Conservation (phyloP, 371 early-diverging fungal genomes). For the Mortierella sp. region DNA sequence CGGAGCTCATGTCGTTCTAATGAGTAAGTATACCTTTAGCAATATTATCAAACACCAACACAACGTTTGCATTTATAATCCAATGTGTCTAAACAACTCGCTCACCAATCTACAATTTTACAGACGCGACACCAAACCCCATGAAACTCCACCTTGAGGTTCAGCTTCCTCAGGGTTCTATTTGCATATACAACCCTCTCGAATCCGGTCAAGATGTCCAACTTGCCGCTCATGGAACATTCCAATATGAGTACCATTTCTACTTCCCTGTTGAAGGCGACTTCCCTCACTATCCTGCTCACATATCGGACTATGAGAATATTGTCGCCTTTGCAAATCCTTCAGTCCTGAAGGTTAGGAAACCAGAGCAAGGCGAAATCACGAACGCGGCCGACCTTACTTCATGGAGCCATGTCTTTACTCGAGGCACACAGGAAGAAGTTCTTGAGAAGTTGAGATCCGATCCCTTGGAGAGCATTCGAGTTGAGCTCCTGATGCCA, state of each 20-base stretch:
- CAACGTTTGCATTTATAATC: not conserved
- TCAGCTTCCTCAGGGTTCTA: slow-evolving; percentile 43
- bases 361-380: not conserved
- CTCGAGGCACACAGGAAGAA: slow-evolving; percentile 29
- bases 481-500: slow-evolving; percentile 36
- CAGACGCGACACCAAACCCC: slow-evolving; percentile 49
- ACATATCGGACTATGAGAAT: slow-evolving; percentile 52
- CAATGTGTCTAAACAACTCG: not conserved
- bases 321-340: slow-evolving; percentile 44
- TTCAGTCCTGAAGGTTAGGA: slow-evolving; percentile 27
- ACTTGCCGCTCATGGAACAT: slow-evolving; percentile 32
- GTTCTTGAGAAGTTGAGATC: slow-evolving; percentile 45
- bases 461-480: slow-evolving; percentile 28
- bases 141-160: slow-evolving; percentile 46
- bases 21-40: slow-evolving; percentile 30
- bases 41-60: not conserved
- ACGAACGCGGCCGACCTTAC: slow-evolving; percentile 18
- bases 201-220: slow-evolving; percentile 35
- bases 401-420: slow-evolving; percentile 32
- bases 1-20: slow-evolving; percentile 46
- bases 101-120: not conserved
- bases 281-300: slow-evolving; percentile 61
- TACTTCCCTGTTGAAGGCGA: slow-evolving; percentile 68
- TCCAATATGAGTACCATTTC: slow-evolving; percentile 57
- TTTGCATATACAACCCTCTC: slow-evolving; percentile 17